Conservation (phyloP, 1,284 basidiomycete genomes). For the Apiotrichum akiyoshidainum region DNA sequence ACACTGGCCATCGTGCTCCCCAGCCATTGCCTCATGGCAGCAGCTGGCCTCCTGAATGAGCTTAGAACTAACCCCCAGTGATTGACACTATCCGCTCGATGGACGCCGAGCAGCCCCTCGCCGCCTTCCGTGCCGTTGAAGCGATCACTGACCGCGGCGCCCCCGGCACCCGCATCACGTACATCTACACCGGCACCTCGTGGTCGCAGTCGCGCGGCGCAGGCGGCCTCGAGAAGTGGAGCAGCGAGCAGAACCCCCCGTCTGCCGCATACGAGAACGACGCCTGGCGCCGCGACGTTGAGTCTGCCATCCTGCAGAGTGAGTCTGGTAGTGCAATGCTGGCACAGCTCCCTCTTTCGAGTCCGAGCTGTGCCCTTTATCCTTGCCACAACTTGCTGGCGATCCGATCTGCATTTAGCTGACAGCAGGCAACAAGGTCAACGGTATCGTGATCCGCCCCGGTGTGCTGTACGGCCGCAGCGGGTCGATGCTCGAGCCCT, state of each 20-base stretch:
- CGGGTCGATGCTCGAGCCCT: constrained; percentile 51
- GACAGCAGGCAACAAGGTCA: constrained; percentile 21
- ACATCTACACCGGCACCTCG: constrained; percentile 56
- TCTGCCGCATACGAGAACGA: constrained; percentile 16
- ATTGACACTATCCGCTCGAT: constrained; percentile 49
- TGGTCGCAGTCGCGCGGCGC: constrained; percentile 53
- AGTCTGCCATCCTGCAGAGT: constrained; percentile 34
- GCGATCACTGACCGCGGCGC: constrained; percentile 25
- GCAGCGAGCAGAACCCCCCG: constrained; percentile 30
- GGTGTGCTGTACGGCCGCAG: constrained; percentile 47
- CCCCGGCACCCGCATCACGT: constrained; percentile 52
- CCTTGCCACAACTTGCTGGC: no score
- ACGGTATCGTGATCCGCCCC: constrained; percentile 24
- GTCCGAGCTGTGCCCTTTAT: no score
- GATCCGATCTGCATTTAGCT: neutral
- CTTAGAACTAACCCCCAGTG: constrained; percentile 23
- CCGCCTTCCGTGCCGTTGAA: constrained; percentile 28
- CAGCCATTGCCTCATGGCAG: no score
- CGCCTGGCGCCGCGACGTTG: constrained; percentile 37
- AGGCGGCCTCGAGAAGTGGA: constrained; percentile 41
- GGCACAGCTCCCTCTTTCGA: no score
- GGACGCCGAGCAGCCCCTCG: constrained; percentile 44
- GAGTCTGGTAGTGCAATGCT: constrained; percentile 15
- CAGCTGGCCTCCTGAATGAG: no score
- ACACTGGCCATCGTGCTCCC: no score